Evolutionary conservation across 73 alveolate species (phyloP).

Genomic region (Symbiodinium natans): DNA sequence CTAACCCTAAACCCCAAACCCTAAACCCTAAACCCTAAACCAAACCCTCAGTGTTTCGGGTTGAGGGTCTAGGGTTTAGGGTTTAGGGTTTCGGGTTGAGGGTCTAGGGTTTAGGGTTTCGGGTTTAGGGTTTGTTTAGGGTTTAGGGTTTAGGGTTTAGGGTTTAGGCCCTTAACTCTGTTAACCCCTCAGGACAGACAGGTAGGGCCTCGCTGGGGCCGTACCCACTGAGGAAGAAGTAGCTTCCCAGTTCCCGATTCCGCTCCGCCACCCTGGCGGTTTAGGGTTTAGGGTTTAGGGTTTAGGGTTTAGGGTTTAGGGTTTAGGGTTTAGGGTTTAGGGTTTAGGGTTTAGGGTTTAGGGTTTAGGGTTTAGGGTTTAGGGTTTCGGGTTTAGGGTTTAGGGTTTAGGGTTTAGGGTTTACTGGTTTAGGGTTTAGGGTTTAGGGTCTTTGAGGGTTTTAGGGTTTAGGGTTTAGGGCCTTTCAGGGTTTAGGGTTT

Average conservation of each 20-base stretch:
- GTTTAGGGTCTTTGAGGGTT: neutral
- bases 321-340: slow-evolving; percentile 3
- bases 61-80: too few relatives aligned
- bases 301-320: neutral
- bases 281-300: neutral
- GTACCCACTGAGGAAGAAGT: neutral
- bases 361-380: neutral
- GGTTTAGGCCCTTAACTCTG: neutral
- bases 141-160: neutral
- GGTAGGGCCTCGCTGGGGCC: slow-evolving; percentile 8
- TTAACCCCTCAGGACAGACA: neutral
- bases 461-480: too few relatives aligned
- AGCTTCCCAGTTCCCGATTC: neutral
- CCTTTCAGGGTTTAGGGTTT: too few relatives aligned
- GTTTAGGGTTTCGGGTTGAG: too few relatives aligned
- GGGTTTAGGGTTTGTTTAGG: neutral
- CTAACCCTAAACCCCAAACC: too few relatives aligned
- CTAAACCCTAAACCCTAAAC: too few relatives aligned
- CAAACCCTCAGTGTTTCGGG: too few relatives aligned
- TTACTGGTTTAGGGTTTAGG: neutral
- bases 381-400: neutral
- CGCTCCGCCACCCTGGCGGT: slow-evolving; percentile 1
- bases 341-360: neutral
- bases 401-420: too few relatives aligned
- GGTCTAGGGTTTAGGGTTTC: too few relatives aligned